Base-by-base conservation (phyloP, 768 basidiomycete species). In the Phlebiopsis flavidoalba region DNA sequence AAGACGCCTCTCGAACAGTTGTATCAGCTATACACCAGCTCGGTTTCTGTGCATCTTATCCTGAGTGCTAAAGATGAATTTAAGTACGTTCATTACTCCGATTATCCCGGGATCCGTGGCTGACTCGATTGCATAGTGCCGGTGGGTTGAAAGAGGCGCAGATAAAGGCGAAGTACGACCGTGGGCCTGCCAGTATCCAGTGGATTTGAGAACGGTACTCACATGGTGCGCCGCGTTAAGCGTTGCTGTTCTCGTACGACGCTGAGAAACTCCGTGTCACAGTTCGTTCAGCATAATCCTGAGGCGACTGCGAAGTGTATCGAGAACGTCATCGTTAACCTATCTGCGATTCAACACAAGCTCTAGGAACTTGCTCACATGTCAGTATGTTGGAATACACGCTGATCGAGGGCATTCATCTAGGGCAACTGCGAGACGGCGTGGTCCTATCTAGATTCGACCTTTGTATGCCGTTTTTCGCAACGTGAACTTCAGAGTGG, bases 311-410 rank as follows among this genome's bases (percentile, higher is more conserved):
- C 51, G 12, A 31, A 31, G 26, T 31, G 26, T 31, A 31, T 31
- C 26, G 6, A 31, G 6, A 31, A 31, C 26, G 6, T 31, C 26
- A 6, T 31, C 6, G 26, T 3, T 31, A 6, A 31, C 26, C 6
- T 31, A n/a, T 31, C 2, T 6, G 3, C n/a, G n/a, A n/a, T n/a
- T 31, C 26, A 31, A 31, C 6, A 31, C 26, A 31, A 31, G 26
- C 26, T 31, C 26, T 31, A 31, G 6, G 26, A 31, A 31, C 6
- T 31, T 31, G 26, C 3, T 3, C 26, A 6, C 6, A 31, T 6
- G 26, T 6, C 6, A 31, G 26, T 31, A 31, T 31, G 6, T 31
- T 6, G 6, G 75, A 14, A 45, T 57, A 8, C 67, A 66, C 11
- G n/a, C n/a, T n/a, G n/a, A n/a, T n/a, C n/a, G n/a, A n/a, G n/a